A percentile compares a stretch with the other conserved stretches of the same genome.
Evolutionary conservation across 768 basidiomycete genomes (phyloP).

Genomic region (Fomitopsis pulvina): DNA sequence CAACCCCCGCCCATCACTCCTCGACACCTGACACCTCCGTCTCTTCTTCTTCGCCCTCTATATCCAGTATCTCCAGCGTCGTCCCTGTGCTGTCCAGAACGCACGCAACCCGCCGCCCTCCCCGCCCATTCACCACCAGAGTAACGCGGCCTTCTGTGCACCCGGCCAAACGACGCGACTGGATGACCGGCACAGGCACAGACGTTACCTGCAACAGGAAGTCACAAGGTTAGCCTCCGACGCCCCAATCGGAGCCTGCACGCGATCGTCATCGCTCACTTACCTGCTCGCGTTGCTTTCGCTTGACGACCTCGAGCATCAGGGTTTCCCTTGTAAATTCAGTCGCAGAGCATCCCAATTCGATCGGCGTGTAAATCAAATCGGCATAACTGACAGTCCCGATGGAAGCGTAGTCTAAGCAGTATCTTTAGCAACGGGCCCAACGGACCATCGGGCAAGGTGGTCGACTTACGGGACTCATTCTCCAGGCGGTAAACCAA

Average conservation of each 20-base stretch:
- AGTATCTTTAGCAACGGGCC: conserved; percentile 25
- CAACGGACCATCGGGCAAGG: conserved; percentile 7
- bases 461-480: conserved; percentile 39
- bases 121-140: conserved; percentile 69
- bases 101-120: conserved; percentile 69
- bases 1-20: conserved; percentile 9
- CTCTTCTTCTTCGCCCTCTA: conserved; percentile 51
- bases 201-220: conserved; percentile 38
- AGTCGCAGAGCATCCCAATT: conserved; percentile 38
- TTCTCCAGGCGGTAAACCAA: conserved; percentile 51
- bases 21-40: conserved; percentile 17
- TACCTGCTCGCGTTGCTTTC: conserved; percentile 61
- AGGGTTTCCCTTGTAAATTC: conserved; percentile 56
- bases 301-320: conserved; percentile 49
- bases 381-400: conserved; percentile 58
- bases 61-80: conserved; percentile 66
- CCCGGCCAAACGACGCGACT: conserved; percentile 47
- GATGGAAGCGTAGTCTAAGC: conserved; percentile 48
- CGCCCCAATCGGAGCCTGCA: conserved; percentile 2
- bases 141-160: conserved; percentile 47
- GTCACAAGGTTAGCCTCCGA: neutral
- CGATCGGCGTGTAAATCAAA: conserved; percentile 51
- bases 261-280: conserved; percentile 8
- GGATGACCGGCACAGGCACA: conserved; percentile 45
- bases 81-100: conserved; percentile 60